A percentile compares a stretch with the other conserved stretches of the same genome.
These are phyloP conservation scores for Ogataea naganishii DNA, from an alignment of 805 yeast genomes.

Conservation along the genomic window DNA sequence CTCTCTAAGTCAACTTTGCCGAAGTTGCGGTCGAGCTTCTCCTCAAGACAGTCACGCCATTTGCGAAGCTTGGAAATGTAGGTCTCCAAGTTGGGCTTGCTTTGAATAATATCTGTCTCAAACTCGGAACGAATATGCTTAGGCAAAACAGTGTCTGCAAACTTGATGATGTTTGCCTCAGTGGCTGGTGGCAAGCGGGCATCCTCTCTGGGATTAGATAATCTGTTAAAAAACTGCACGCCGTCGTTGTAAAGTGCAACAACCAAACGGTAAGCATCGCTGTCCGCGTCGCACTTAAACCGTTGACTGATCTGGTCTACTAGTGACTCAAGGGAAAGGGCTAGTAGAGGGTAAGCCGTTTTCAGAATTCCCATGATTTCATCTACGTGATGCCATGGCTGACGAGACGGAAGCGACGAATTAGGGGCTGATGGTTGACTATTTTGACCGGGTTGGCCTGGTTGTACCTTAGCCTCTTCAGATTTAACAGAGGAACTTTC, in stretches of 20 bases:
- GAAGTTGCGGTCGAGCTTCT: conserved; percentile 79
- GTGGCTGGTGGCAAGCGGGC: conserved; percentile 86
- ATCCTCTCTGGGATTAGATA: conserved; percentile 81
- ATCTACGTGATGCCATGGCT: conserved; percentile 89
- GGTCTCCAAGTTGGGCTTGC: conserved; percentile 81
- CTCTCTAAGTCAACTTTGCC: conserved; percentile 77
- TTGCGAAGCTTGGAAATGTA: conserved; percentile 75
- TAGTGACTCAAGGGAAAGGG: conserved; percentile 85
- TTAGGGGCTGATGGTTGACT: too few species aligned
- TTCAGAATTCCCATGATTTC: conserved; percentile 92
- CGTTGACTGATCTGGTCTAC: conserved; percentile 94
- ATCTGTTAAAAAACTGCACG: conserved; percentile 77
- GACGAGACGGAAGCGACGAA: too few species aligned
- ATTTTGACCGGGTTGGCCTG: too few species aligned
- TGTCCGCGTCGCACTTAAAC: conserved; percentile 90
- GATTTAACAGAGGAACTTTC: too few species aligned
- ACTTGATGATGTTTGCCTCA: conserved; percentile 76
- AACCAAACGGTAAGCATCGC: conserved; percentile 89
- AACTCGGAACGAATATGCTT: conserved; percentile 83
- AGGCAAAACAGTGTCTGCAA: conserved; percentile 90
- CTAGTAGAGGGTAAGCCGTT: conserved; percentile 91
- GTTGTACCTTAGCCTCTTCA: too few species aligned
- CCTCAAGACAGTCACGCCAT: conserved; percentile 93
- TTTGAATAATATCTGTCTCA: conserved; percentile 80
- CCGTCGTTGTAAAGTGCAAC: conserved; percentile 92